Conservation (phyloP, 805 yeast species). For the Starmerella vaccinii region DNA sequence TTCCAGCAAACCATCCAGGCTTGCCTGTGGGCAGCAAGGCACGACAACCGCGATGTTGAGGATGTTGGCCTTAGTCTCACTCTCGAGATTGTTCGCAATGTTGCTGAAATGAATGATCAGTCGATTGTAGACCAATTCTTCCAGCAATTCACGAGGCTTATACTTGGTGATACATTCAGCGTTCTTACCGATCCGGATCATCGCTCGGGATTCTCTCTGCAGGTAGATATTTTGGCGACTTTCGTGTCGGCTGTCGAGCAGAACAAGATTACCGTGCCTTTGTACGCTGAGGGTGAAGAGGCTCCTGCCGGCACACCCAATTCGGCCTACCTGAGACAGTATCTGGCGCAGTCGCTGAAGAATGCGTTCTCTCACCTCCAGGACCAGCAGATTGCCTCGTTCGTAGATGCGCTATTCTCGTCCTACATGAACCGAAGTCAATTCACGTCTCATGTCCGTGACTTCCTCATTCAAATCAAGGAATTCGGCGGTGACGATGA, state of each 20-base stretch:
- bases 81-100: conserved; percentile 72
- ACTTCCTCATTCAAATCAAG: conserved; percentile 90
- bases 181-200: conserved; percentile 96
- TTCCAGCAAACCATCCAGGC: conserved; percentile 87
- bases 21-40: conserved; percentile 96
- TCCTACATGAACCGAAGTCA: conserved; percentile 63
- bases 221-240: conserved; percentile 72
- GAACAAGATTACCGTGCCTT: conserved; percentile 61
- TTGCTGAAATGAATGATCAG: conserved; percentile 52
- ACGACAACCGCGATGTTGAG: conserved; percentile 93
- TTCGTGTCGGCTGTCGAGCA: conserved; percentile 75
- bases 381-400: conserved; percentile 68
- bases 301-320: conserved; percentile 82
- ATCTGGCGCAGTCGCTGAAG: conserved; percentile 66
- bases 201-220: conserved; percentile 87
- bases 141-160: conserved; percentile 77
- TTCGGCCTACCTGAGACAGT: conserved; percentile 65
- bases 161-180: conserved; percentile 81
- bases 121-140: conserved; percentile 78
- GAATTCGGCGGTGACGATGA: conserved; percentile 94
- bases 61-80: conserved; percentile 79
- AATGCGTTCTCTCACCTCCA: conserved; percentile 90
- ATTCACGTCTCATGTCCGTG: conserved; percentile 80
- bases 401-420: conserved; percentile 59
- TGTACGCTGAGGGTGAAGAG: conserved; percentile 59